Evolutionary conservation across 2,329 filamentous ascomycete genomes (phyloP), one percentile per base, ranked within the genome.

Genomic region (Aspergillus niger): DNA sequence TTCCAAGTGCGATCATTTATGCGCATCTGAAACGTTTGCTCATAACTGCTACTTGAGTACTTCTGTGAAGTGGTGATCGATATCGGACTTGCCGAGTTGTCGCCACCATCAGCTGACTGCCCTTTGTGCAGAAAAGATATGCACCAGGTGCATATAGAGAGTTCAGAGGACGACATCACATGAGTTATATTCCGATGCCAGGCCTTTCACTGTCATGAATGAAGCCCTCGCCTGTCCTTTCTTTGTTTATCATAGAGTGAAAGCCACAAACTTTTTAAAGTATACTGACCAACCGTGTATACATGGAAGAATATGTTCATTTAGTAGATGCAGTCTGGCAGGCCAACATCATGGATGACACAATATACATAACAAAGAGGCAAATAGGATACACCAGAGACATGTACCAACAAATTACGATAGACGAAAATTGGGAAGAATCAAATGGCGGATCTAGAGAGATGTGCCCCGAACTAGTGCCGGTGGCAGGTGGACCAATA

Each of bases 401-500:
- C 11, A 24, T 24, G 20, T 44, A 24, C 10, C 15, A 7, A 11
- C 8, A 44, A 15, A 44, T 44, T 44, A 44, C 41, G 41, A 44
- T 44, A 24, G 41, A 44, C 41, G 41, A 24, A 44, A 44, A 11
- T 24, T 22, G 47, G 8, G 26, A n/a, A 41, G 32, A 44, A 64
- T 63, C 62, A 57, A 32, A 30, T 50, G 50, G 53, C 62, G 64
- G 64, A 64, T 64, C 62, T 64, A 28, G 49, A 17, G 39, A 38
- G 28, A 59, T 63, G 55, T 64, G 64, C 62, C 64, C 64, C 64
- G 58, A 53, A 32, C 48, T 61, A 63, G 59, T 58, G 41, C 28
- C 56, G 39, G 48, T n/a, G 50, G 36, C 32, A 28, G 36, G 28
- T 28, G 17, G 36, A 24, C 62, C 62, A 66, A 61, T 64, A 41